A percentile compares a stretch with the other conserved stretches of the same genome.
phyloP scores from a whole-genome alignment of 2,329 filamentous ascomycete species.

The Cercospora sp. region DNA sequence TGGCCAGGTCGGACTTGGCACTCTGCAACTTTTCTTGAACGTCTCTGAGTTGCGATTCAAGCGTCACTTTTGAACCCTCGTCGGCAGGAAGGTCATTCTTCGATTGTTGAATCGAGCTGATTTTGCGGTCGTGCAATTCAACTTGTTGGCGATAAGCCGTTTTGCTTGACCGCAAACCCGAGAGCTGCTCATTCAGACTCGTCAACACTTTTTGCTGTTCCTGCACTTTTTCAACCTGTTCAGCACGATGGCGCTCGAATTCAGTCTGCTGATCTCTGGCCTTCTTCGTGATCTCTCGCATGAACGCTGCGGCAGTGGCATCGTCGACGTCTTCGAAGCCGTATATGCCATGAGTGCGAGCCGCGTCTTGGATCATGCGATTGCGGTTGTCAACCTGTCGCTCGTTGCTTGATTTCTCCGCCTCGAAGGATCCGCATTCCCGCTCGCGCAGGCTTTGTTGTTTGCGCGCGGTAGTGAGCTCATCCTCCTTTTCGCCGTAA shows the following conservation, averaged over 20 bases:
- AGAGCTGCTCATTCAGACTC: conserved; percentile 71
- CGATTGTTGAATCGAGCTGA: conserved; percentile 64
- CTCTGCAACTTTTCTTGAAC: conserved; percentile 63
- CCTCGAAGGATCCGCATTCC: conserved; percentile 76
- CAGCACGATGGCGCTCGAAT: conserved; percentile 70
- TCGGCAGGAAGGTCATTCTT: conserved; percentile 76
- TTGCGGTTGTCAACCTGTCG: conserved; percentile 71
- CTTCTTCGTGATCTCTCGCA: conserved; percentile 72
- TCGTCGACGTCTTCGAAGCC: conserved; percentile 80
- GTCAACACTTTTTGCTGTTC: conserved; percentile 71
- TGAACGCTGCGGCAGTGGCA: conserved; percentile 73
- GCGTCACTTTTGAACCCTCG: conserved; percentile 75
- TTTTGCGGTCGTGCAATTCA: conserved; percentile 69
- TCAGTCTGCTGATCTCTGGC: conserved; percentile 75
- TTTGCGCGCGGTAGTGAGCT: conserved; percentile 50
- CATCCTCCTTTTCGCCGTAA: conserved; percentile 63
- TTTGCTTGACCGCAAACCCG: conserved; percentile 71
- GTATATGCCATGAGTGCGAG: conserved; percentile 73
- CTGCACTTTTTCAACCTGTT: conserved; percentile 72
- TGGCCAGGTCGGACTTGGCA: conserved; percentile 63
- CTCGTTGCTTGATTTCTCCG: conserved; percentile 84
- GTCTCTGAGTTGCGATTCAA: conserved; percentile 73
- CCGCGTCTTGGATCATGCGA: conserved; percentile 74
- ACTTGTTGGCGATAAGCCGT: conserved; percentile 72
- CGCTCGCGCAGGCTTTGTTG: conserved; percentile 50